Base-by-base conservation (phyloP, 2,329 filamentous ascomycete species). In the Fusarium kyushuense region DNA sequence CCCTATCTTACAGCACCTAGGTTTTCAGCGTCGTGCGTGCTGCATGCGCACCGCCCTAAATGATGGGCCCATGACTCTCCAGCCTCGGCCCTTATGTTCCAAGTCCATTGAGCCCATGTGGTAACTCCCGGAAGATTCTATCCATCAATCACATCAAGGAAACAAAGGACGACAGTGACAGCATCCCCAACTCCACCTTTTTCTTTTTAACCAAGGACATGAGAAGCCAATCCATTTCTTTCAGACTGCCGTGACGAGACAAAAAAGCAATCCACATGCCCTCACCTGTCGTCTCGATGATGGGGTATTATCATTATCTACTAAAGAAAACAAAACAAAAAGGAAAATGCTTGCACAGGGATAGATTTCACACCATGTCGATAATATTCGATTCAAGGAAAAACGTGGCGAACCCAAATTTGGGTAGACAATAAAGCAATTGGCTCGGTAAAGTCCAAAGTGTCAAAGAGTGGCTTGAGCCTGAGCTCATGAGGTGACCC, bases 271-370 rank as follows among this genome's bases (percentile, higher is more conserved):
- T 61, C 60, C 65, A 74, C 68, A 70, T 71, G 65, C 72, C 72
- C 70, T 70, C 72, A 70, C 72, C 70, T 73, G 63, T 54, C 72
- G 67, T 74, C 66, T 72, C 63, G 68, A 74, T 70, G 58, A 65
- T 69, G 72, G 71, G 74, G 73, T 74, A 76, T 76, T 76, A 76
- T 76, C 75, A 76, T 76, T 76, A 76, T 76, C 69, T 74, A 76
- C 62, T 74, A 69, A 69, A 57, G 64, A 63, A 63, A 47, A 46
- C 52, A 69, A 67, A 69, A 25, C 30, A 27, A 63, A 58, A 69
- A 67, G 54, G 49, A 57, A 69, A 69, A 69, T 74, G 63, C 66
- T 67, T 58, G 66, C 65, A 70, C 36, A 58, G 49, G 40, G 52
- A 57, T 57, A 55, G 42, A 40, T 52, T 54, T 48, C 51, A 47